Percentiles rank a stretch among this genome's conserved stretches.
Evolutionary conservation across 2,329 filamentous ascomycete species (phyloP).

Genomic region (Leptographium wingfieldii): DNA sequence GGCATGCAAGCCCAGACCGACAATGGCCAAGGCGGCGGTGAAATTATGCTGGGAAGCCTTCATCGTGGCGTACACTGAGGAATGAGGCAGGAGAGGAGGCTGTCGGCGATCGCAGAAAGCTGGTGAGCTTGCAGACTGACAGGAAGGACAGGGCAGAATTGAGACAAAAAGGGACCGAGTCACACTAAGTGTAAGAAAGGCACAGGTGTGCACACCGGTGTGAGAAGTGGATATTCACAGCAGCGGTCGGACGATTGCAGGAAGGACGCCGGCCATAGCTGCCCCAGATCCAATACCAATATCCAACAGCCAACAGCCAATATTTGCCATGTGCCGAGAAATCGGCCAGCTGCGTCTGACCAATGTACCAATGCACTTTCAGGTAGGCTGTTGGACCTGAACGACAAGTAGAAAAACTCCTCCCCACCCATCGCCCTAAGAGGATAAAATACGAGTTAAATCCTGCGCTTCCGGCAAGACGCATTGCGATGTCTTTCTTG

Average conservation of each 20-base stretch:
- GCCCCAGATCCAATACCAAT: background rate
- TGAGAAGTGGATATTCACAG: background rate
- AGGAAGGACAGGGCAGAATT: background rate
- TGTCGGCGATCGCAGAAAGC: background rate
- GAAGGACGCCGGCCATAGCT: background rate
- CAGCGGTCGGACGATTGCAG: background rate
- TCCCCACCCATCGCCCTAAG: background rate
- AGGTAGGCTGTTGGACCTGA: background rate
- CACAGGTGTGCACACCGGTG: background rate
- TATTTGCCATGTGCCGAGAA: background rate
- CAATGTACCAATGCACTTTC: background rate
- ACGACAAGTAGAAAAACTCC: background rate
- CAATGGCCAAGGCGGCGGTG: constrained; percentile 5
- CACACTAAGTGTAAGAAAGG: background rate
- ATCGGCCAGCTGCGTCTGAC: background rate
- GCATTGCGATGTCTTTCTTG: background rate
- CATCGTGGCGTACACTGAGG: constrained; percentile 1
- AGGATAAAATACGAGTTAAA: background rate
- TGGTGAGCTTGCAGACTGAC: background rate
- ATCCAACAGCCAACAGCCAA: background rate
- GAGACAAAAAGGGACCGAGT: background rate
- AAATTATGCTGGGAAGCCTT: constrained; percentile 6
- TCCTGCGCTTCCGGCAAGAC: background rate
- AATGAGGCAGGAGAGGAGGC: background rate
- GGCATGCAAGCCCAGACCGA: constrained; percentile 9